These are phyloP conservation scores for Wallacemonas sp. DNA, from an alignment of 208 protist genomes.

Conservation along the genomic window DNA sequence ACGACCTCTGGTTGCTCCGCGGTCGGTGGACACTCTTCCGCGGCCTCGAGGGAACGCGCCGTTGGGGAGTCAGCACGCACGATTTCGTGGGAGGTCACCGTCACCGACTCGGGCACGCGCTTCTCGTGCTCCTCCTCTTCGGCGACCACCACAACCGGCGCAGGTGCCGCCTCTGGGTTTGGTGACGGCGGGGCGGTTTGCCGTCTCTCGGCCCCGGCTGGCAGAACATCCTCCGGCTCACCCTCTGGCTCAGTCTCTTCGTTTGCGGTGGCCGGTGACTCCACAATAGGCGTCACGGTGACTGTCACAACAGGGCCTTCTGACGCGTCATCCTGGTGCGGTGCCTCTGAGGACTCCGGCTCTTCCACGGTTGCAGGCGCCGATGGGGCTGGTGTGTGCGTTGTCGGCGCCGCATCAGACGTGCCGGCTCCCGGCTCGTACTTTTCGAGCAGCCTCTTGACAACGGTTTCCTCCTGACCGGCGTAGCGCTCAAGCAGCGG, in stretches of 20 bases:
- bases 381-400: not conserved
- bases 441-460: constrained; percentile 41
- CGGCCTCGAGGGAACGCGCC: not conserved
- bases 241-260: not conserved
- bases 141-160: too few relatives aligned
- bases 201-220: not conserved
- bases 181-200: constrained; percentile 5
- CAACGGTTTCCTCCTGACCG: constrained; percentile 36
- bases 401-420: not conserved
- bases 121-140: too few relatives aligned
- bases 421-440: constrained; percentile 21
- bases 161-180: not conserved
- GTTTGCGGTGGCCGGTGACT: not conserved
- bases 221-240: not conserved
- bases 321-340: not conserved
- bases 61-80: not conserved
- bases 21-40: not conserved
- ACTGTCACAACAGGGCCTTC: constrained; percentile 2
- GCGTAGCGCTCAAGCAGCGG: constrained; percentile 32
- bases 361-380: constrained; percentile 1
- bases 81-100: not conserved
- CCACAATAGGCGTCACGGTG: not conserved
- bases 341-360: not conserved
- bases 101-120: not conserved
- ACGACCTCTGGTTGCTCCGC: not conserved